These are phyloP conservation scores for Ganoderma boninense DNA, from an alignment of 1,284 basidiomycete genomes.

Conservation along the genomic window DNA sequence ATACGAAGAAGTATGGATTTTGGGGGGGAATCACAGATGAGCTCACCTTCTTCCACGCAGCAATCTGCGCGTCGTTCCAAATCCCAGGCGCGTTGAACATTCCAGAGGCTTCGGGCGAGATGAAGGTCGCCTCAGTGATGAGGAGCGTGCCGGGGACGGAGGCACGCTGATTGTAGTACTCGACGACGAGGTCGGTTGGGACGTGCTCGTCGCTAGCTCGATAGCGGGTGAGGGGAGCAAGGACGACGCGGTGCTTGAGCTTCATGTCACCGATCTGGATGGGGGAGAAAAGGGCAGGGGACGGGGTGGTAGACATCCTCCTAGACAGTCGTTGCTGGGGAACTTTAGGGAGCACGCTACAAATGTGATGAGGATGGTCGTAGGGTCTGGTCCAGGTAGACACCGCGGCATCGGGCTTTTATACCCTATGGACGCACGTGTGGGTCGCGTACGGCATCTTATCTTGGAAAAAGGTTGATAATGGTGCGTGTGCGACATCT, in stretches of 20 bases:
- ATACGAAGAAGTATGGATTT: no score
- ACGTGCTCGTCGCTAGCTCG: slow-evolving; percentile 42
- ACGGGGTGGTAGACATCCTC: background rate
- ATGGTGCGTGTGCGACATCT: no score
- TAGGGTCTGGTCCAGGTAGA: no score
- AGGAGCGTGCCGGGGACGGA: slow-evolving; percentile 53
- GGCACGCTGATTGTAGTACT: slow-evolving; percentile 59
- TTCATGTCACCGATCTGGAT: slow-evolving; percentile 3
- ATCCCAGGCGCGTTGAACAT: slow-evolving; percentile 2
- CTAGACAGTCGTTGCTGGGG: background rate
- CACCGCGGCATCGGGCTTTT: no score
- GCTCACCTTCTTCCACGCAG: slow-evolving; percentile 10
- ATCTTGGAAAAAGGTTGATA: no score
- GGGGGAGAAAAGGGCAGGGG: background rate
- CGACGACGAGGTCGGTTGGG: slow-evolving; percentile 42
- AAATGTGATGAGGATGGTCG: no score
- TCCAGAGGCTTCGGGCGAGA: slow-evolving; percentile 47
- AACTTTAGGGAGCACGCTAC: background rate
- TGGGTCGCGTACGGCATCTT: no score
- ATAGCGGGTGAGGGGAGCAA: slow-evolving; percentile 56
- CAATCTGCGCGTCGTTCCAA: slow-evolving; percentile 13
- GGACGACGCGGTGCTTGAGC: slow-evolving; percentile 8
- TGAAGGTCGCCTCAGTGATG: slow-evolving; percentile 57
- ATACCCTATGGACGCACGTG: no score
- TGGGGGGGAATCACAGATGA: background rate